Conservation (phyloP, 2,329 filamentous ascomycete genomes). For the Blastomyces parvus region DNA sequence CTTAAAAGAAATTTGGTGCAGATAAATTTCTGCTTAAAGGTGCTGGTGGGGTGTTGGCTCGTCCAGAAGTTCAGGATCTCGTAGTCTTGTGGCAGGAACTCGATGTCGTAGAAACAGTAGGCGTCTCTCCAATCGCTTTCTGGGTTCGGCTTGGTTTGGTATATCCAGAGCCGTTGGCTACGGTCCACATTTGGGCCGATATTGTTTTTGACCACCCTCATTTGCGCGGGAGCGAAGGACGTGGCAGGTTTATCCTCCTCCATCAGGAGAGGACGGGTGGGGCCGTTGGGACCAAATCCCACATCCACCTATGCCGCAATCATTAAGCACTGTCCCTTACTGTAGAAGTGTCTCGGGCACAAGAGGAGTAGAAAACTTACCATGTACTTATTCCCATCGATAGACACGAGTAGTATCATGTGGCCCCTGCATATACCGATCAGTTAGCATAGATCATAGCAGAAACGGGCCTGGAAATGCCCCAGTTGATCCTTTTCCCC, state of each 20-base stretch:
- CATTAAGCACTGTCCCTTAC: too few relatives aligned
- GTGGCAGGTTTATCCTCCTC: conserved; percentile 31
- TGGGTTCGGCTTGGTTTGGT: conserved; percentile 46
- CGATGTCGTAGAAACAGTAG: conserved; percentile 57
- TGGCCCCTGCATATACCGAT: conserved; percentile 34
- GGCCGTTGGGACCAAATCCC: conserved; percentile 54
- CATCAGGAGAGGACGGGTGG: conserved; percentile 50
- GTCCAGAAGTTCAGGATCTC: conserved; percentile 51
- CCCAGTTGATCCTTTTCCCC: not conserved
- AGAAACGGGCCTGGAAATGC: not conserved
- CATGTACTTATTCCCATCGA: conserved; percentile 40
- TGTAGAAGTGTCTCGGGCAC: not conserved
- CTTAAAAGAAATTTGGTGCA: conserved; percentile 48
- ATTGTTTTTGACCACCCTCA: conserved; percentile 45
- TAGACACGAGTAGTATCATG: conserved; percentile 52
- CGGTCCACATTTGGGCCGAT: conserved; percentile 39
- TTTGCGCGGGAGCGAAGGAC: conserved; percentile 46
- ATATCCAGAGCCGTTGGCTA: conserved; percentile 50
- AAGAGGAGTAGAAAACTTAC: conserved; percentile 19
- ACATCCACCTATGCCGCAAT: conserved; percentile 45
- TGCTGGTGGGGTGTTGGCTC: conserved; percentile 41
- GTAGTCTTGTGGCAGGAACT: conserved; percentile 55
- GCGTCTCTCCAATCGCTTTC: conserved; percentile 48
- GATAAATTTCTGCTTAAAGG: conserved; percentile 48
- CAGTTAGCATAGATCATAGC: not conserved